Percentiles rank a stretch among this genome's conserved stretches.
Evolutionary conservation across 2,329 filamentous ascomycete species (phyloP).

Genomic region (Nothophaeocryptopus gaeumannii): DNA sequence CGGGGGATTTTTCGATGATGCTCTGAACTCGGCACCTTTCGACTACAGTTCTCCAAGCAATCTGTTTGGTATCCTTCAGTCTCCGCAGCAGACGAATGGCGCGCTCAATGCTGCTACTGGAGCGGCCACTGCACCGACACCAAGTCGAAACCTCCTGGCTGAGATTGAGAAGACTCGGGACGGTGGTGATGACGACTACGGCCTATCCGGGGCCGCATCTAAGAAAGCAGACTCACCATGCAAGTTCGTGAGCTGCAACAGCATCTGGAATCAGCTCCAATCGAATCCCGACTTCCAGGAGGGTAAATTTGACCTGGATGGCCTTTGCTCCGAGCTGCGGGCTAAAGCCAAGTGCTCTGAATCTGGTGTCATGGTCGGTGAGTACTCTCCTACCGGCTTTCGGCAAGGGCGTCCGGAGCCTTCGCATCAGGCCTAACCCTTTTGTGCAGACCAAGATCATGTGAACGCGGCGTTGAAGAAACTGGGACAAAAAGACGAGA

Average conservation of each 20-base stretch:
- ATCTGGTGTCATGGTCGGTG: conserved; percentile 72
- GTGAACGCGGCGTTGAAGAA: conserved; percentile 64
- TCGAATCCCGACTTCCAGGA: conserved; percentile 81
- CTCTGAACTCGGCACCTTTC: conserved; percentile 37
- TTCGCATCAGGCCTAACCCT: too few species aligned
- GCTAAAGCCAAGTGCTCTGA: conserved; percentile 96
- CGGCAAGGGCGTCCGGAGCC: too few species aligned
- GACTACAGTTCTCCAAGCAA: conserved; percentile 84
- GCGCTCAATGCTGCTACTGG: conserved; percentile 12
- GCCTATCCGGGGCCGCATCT: conserved; percentile 20
- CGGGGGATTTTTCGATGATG: conserved; percentile 72
- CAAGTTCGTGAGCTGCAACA: conserved; percentile 76
- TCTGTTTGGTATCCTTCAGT: conserved; percentile 49
- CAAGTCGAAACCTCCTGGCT: conserved; percentile 61
- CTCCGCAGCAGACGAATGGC: conserved; percentile 33
- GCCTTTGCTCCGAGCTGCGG: conserved; percentile 85
- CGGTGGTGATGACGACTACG: conserved; percentile 62
- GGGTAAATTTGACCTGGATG: conserved; percentile 90
- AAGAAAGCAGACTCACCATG: conserved; percentile 33
- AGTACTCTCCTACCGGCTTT: too few species aligned
- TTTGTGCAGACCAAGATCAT: conserved; percentile 65
- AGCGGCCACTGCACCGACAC: conserved; percentile 19
- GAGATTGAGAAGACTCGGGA: conserved; percentile 75
- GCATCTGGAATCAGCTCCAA: conserved; percentile 93
- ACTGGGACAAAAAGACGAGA: conserved; percentile 35